Base-by-base conservation (phyloP, 495 filamentous ascomycete genomes). In the Geoglossum glabrum region DNA sequence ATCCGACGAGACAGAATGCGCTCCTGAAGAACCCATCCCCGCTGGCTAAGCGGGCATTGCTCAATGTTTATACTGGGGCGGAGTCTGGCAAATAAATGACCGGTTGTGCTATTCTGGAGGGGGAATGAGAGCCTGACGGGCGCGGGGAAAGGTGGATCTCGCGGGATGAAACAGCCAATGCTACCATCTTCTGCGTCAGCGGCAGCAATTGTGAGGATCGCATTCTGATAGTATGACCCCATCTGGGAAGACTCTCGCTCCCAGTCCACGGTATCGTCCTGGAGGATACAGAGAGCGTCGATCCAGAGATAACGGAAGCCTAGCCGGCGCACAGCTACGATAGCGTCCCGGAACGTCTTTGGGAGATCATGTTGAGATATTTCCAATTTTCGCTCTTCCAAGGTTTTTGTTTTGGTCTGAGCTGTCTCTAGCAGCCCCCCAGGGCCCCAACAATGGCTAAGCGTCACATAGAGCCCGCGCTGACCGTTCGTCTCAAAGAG, bases 231-330 rank as follows among this genome's bases (percentile, higher is more conserved):
- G n/a, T 54, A 27, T 17, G 7, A 8, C 17, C 27, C 40, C 56
- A 58, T 58, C 13, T 17, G 6, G 13, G 46, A 15, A n/a, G 25
- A 36, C 51, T 58, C 56, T 27, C 13, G 10, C n/a, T 30, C 25
- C 56, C 56, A 58, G 25, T 58, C 56, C 5, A 5, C 36, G 13
- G 50, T 10, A 13, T 58, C 52, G 27, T 55, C 56, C 56, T 58
- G 56, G 5, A 54, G 23, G 36, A 58, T 58, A 51, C 56, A 58
- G 13, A 58, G 51, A 9, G 25, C 11, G 25, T 58, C 56, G 21
- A 58, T 58, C 56, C 56, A 58, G 13, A 58, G 54, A 23, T 54
- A 58, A 15, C 51, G 56, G 6, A 58, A 17, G 26, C 46, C 46
- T 0, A 58, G 26, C n/a, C 11, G 11, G 11, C 27, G 26, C 6